These are phyloP conservation scores for Epichloe festucae DNA, from an alignment of 2,329 filamentous ascomycete species.

Conservation along the genomic window DNA sequence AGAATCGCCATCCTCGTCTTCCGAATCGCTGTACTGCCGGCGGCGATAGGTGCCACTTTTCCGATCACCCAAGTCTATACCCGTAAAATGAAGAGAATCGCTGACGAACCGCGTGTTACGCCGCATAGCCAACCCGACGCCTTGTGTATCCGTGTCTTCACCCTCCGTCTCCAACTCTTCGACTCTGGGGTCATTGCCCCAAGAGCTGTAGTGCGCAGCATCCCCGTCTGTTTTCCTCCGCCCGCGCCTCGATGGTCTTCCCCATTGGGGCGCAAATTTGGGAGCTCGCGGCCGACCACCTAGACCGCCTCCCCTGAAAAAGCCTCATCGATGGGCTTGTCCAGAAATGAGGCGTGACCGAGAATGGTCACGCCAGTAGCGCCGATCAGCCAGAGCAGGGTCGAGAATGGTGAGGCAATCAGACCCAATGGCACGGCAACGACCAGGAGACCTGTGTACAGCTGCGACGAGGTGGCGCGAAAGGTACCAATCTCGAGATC, in stretches of 20 bases:
- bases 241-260: conserved; percentile 96
- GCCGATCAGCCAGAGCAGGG: conserved; percentile 89
- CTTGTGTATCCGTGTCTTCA: conserved; percentile 41
- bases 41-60: conserved; percentile 26
- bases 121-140: conserved; percentile 34
- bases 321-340: conserved; percentile 99
- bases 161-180: conserved; percentile 56
- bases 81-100: conserved; percentile 49
- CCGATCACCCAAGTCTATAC: conserved; percentile 39
- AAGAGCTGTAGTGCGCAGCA: conserved; percentile 24
- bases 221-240: conserved; percentile 46
- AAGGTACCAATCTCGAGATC: conserved; percentile 79
- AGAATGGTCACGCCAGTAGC: conserved; percentile 88
- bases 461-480: conserved; percentile 77
- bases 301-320: conserved; percentile 99
- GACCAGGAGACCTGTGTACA: conserved; percentile 79
- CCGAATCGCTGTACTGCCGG: conserved; percentile 17
- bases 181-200: conserved; percentile 31
- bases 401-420: conserved; percentile 71
- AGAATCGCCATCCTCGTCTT: conserved; percentile 23
- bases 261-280: conserved; percentile 84
- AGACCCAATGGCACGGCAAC: conserved; percentile 76
- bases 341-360: conserved; percentile 89
- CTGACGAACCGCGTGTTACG: conserved; percentile 39
- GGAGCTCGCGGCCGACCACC: conserved; percentile 99